A percentile compares a stretch with the other conserved stretches of the same genome.
Conservation (phyloP, 306 rosid species). For the Phaseolus lunatus region DNA sequence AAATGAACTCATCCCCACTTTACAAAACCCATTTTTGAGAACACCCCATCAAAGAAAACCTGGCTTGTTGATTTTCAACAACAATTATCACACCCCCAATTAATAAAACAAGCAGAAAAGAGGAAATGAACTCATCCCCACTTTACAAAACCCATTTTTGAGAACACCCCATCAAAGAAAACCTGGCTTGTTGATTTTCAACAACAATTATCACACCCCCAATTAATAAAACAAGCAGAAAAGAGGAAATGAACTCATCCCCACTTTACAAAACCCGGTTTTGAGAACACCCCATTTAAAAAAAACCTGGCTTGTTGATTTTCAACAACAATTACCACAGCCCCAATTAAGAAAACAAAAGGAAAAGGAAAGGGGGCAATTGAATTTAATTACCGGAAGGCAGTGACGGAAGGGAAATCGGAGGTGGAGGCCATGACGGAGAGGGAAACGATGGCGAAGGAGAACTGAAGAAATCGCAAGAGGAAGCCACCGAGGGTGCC, state of each 20-base stretch:
- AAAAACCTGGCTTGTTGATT: not conserved
- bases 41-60: no score
- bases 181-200: no score
- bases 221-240: not conserved
- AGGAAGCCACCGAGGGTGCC: conserved; percentile 57
- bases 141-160: no score
- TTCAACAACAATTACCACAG: not conserved
- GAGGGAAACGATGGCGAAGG: conserved; percentile 51
- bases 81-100: no score
- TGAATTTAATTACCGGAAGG: conserved; percentile 54
- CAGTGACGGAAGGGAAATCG: conserved; percentile 62
- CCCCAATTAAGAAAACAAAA: not conserved
- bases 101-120: not conserved
- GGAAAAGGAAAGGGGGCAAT: not conserved
- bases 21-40: no score
- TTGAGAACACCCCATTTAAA: not conserved
- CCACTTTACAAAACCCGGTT: no score
- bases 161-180: no score
- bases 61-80: no score
- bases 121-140: not conserved
- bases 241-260: no score
- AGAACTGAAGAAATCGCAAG: conserved; percentile 56
- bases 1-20: no score
- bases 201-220: not conserved
- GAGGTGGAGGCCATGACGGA: conserved; percentile 57